phyloP scores from a whole-genome alignment of 2,329 filamentous ascomycete genomes.

The Pseudogymnoascus sp. region DNA sequence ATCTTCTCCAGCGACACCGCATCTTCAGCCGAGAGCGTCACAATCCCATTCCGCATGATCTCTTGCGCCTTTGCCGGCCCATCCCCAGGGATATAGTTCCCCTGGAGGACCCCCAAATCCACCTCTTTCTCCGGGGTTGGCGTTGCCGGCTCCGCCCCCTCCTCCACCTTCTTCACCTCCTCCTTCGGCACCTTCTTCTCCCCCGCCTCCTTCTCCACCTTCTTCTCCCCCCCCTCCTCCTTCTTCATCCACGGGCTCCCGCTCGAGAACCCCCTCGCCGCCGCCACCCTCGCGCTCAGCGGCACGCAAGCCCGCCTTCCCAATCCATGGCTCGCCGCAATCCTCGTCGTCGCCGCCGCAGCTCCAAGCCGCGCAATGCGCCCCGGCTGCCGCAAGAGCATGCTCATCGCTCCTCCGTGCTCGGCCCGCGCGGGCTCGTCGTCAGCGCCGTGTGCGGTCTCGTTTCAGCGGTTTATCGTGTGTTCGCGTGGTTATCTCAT shows the following conservation, averaged over 20 bases:
- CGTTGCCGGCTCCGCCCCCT: conserved; percentile 11
- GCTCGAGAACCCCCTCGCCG: background rate
- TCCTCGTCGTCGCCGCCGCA: background rate
- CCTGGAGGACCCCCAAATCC: conserved; percentile 11
- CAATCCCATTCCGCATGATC: background rate
- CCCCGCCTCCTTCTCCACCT: background rate
- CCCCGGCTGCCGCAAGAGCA: background rate
- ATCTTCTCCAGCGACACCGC: background rate
- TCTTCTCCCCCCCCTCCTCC: background rate
- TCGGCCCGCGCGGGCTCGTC: conserved; percentile 5
- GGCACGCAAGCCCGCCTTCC: background rate
- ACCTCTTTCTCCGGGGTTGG: conserved; percentile 9
- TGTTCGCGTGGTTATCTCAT: background rate
- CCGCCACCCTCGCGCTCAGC: background rate
- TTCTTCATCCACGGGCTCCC: background rate
- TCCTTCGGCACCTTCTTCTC: background rate
- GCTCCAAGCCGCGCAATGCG: conserved; percentile 5
- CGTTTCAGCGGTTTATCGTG: background rate
- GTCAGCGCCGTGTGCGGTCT: background rate
- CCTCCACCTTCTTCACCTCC: conserved; percentile 12
- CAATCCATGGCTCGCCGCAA: background rate
- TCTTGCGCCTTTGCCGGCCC: background rate
- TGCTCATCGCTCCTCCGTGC: conserved; percentile 7
- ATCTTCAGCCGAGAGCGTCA: background rate
- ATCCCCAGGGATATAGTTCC: background rate